A percentile compares a stretch with the other conserved stretches of the same genome.
Evolutionary conservation across 768 basidiomycete genomes (phyloP).

Genomic region (Chalciporus chontae): DNA sequence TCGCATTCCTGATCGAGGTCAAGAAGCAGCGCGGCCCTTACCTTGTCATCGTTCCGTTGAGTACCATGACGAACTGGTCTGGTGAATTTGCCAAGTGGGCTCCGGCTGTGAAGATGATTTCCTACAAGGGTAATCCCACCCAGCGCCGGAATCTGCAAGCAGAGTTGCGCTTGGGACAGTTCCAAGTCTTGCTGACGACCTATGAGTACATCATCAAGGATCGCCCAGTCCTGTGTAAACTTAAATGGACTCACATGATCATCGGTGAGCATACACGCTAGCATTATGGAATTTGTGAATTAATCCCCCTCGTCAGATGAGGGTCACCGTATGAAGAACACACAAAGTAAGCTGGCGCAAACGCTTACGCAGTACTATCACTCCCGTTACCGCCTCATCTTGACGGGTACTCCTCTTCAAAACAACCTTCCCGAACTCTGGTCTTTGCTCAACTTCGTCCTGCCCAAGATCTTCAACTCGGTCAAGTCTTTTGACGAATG

Average conservation of each 20-base stretch:
- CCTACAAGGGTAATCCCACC: constrained; percentile 90
- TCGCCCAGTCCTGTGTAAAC: constrained; percentile 81
- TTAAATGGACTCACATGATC: constrained; percentile 98
- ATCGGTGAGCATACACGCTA: constrained; percentile 53
- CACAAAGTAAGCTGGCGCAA: constrained; percentile 81
- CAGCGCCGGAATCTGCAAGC: constrained; percentile 76
- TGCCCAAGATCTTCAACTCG: constrained; percentile 96
- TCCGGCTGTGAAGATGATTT: constrained; percentile 69
- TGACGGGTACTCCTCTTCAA: constrained; percentile 94
- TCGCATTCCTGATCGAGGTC: constrained; percentile 88
- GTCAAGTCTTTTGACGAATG: constrained; percentile 99
- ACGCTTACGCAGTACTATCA: constrained; percentile 92
- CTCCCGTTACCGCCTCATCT: constrained; percentile 87
- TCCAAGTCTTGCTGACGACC: constrained; percentile 91
- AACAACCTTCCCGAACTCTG: constrained; percentile 97
- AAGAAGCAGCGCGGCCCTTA: constrained; percentile 93
- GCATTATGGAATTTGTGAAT: too few species aligned
- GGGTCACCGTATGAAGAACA: constrained; percentile 98
- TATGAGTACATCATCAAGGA: constrained; percentile 99
- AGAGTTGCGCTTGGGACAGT: constrained; percentile 75
- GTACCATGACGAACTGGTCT: constrained; percentile 96
- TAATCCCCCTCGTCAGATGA: constrained; percentile 52
- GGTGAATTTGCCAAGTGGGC: constrained; percentile 99
- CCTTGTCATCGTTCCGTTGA: constrained; percentile 92
- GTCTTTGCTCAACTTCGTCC: constrained; percentile 92